phyloP scores from a whole-genome alignment of 2,329 filamentous ascomycete genomes.

The Macrophomina phaseolina region DNA sequence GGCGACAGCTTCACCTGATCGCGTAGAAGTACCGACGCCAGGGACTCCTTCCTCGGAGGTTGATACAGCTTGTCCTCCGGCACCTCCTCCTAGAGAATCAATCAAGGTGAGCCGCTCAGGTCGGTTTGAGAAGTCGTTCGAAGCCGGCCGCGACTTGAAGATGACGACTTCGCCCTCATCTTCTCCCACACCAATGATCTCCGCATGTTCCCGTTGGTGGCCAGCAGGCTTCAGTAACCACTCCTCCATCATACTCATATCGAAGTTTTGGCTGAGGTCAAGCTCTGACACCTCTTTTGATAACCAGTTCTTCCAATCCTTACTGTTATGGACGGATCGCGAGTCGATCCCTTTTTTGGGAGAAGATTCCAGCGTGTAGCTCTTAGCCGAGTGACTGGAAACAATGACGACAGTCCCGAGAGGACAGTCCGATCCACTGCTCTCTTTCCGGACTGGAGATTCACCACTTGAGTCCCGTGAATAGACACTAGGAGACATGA shows the following conservation, averaged over 20 bases:
- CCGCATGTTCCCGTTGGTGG: conserved; percentile 35
- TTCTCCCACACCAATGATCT: conserved; percentile 36
- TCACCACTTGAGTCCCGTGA: conserved; percentile 50
- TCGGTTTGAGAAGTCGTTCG: conserved; percentile 23
- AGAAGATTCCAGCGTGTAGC: conserved; percentile 45
- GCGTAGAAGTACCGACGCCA: background rate
- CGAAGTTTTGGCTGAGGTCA: conserved; percentile 36
- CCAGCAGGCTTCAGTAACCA: conserved; percentile 30
- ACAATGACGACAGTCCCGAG: conserved; percentile 50
- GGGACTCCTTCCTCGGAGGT: background rate
- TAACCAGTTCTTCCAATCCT: conserved; percentile 55
- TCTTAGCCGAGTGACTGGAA: conserved; percentile 51
- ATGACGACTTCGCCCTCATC: conserved; percentile 30
- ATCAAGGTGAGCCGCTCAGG: conserved; percentile 13
- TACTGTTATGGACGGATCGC: conserved; percentile 41
- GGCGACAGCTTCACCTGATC: background rate
- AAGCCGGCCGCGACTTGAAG: conserved; percentile 30
- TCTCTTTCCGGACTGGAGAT: conserved; percentile 43
- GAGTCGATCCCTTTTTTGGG: conserved; percentile 28
- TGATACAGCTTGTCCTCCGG: background rate
- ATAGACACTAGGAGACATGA: conserved; percentile 55
- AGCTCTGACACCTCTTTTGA: conserved; percentile 51
- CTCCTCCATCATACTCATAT: conserved; percentile 37
- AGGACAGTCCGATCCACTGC: conserved; percentile 33
- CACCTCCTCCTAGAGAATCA: background rate